Conservation (phyloP, 2,329 filamentous ascomycete genomes). For the Penicillium rolfsii region DNA sequence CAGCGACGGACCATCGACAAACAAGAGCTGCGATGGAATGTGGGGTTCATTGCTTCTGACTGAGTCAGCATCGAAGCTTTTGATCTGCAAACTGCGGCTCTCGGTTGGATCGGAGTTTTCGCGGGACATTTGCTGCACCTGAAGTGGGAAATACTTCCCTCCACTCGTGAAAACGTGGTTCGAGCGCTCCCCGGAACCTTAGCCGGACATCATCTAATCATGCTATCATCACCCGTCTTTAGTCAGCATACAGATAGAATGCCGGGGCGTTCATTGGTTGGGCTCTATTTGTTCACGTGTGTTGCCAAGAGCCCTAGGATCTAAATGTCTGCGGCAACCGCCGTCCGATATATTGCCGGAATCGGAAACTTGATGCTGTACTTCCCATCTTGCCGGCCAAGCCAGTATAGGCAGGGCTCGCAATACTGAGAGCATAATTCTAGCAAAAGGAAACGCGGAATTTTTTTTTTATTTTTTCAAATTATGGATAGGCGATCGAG, state of each 20-base stretch:
- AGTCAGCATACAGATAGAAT: neutral
- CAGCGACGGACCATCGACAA: constrained; percentile 4
- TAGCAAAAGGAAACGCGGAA: too few species aligned
- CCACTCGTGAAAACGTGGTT: neutral
- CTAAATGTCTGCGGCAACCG: too few species aligned
- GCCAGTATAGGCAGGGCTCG: neutral
- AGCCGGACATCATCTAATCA: too few species aligned
- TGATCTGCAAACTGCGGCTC: neutral
- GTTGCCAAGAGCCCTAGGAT: neutral
- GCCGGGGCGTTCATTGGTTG: too few species aligned
- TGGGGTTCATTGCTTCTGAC: neutral
- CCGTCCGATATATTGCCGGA: neutral
- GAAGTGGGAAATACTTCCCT: neutral
- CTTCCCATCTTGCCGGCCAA: neutral
- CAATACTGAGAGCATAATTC: too few species aligned
- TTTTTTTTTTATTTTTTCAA: too few species aligned
- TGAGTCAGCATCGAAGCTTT: neutral
- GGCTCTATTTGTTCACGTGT: neutral
- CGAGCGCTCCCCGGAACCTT: neutral
- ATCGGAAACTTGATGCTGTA: neutral
- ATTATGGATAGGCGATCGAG: too few species aligned
- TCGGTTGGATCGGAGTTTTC: neutral
- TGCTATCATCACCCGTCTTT: neutral
- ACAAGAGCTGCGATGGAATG: neutral
- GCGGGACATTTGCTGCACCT: neutral